Evolutionary conservation across 1,139 yeast species (phyloP), one percentile per base, ranked within the genome.

Genomic region (Maudiozyma humilis): DNA sequence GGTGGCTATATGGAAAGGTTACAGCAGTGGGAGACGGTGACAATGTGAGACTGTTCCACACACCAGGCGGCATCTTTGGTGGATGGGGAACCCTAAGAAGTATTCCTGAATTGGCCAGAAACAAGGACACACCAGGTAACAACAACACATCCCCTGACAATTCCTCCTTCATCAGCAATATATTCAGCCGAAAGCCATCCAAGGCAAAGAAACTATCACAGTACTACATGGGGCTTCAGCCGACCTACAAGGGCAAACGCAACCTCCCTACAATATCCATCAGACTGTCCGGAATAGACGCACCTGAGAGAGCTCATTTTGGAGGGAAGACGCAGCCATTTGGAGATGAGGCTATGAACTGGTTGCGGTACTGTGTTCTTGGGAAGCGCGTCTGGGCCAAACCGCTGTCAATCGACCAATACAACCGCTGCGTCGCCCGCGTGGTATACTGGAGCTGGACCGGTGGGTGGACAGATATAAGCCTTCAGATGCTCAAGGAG

Each of bases 1-100:
- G 72, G 25, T 70, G 72, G 52, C 53, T 89, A n/a, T 73, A 75
- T 45, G 98, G 98, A 0, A 71, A 73, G 44, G 96, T 89, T 4
- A 86, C 96, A 0, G 70, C 93, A 2, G 98, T 91, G 0, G 97
- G 97, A 0, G 98, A 91, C 63, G 98, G 96, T 4, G 99, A 91
- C 60, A 89, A 89, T 59, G 91, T 91, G 63, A 82, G 91, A 44
- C 77, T 91, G 53, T 91, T 72, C 58, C 99, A 91, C 61, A 81
- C 94, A 0, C 99, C 99, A 0, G 97, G 97, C 3, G 98, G 98
- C 0, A 47, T 73, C 0, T 56, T 80, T 1, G 75, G 81, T 3
- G 99, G 99, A 0, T 91, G 98, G 98, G 91, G 94, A 10, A 87
- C 96, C 95, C 58, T 86, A 16, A 67, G 97, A 35, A 50, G 57